Base-by-base conservation (phyloP, 768 basidiomycete species). In the Podaxis sp. region DNA sequence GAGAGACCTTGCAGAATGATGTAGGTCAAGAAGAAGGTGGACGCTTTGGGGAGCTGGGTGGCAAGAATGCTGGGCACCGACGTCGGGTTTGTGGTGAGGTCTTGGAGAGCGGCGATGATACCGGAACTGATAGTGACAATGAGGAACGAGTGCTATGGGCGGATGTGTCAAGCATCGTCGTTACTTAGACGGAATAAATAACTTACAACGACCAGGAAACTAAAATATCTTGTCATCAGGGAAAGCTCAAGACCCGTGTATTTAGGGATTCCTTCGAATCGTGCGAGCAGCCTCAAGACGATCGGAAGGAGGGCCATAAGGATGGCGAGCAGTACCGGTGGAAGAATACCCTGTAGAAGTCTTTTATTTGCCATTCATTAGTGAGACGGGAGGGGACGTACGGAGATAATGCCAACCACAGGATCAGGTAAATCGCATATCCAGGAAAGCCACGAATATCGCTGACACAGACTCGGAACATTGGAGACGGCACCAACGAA, bases 11-110 rank as follows among this genome's bases (percentile, higher is more conserved):
- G 91, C 33, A 95, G 78, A 56, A 93, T 76, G 64, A 95, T 81
- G 69, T 91, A 95, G 8, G 93, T 94, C 58, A 96, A 78, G 87
- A 96, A 96, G 84, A 96, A 96, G 56, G 86, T 95, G 22, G 92
- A 92, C 0, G 93, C 88, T 64, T 81, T 74, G 0, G 97, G 96
- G 53, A 99, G 78, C 51, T 95, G 86, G 20, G 74, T 71, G 0
- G 97, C 95, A 52, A 99, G 78, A 20, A 91, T 77, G 0, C 73
- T 80, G 0, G 96, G 89, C 26, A 91, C 77, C 0, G 84, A 86
- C 0, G 80, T 77, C 0, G 95, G 95, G 73, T 92, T 84, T 57
- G 87, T 74, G 22, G 86, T 73, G 53, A 99, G 74, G 2, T 75
- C 71, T 3, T 82, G 78, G 2, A 97, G 77, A 0, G 95, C 82